A percentile compares a stretch with the other conserved stretches of the same genome.
These are phyloP conservation scores for Acorus calamus DNA, from an alignment of 106 monocot genomes.

Conservation along the genomic window DNA sequence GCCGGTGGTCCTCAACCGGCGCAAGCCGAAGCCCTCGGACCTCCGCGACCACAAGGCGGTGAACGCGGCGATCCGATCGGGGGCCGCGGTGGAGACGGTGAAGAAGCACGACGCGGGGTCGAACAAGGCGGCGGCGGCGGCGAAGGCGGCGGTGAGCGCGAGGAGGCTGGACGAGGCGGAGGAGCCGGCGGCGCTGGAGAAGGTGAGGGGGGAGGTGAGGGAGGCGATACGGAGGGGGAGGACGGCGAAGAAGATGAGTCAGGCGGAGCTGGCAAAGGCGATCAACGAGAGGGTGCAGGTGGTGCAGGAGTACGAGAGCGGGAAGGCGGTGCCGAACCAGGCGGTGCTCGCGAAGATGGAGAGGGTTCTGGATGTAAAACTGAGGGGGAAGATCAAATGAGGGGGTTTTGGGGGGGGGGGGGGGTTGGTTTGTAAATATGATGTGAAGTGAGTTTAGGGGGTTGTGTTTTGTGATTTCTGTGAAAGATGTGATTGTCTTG, in stretches of 20 bases:
- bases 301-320: constrained; percentile 90
- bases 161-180: constrained; percentile 79
- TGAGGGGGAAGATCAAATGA: no score
- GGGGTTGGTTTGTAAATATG: no score
- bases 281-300: constrained; percentile 77
- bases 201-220: constrained; percentile 49
- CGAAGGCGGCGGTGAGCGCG: constrained; percentile 29
- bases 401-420: no score
- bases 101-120: constrained; percentile 53
- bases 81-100: constrained; percentile 32
- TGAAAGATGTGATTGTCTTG: no score
- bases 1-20: no score
- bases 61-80: constrained; percentile 51
- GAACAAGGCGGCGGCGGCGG: constrained; percentile 44
- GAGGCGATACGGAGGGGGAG: constrained; percentile 63
- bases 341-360: no score
- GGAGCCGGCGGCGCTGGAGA: constrained; percentile 63
- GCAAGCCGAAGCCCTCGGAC: constrained; percentile 1
- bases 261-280: constrained; percentile 72
- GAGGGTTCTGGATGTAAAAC: no score
- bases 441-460: no score
- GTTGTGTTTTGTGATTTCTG: no score
- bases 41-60: constrained; percentile 31
- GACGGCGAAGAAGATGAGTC: constrained; percentile 76
- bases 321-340: constrained; percentile 76